Conservation (phyloP, 164 flowering plant genomes). For the Litsea cubeba region DNA sequence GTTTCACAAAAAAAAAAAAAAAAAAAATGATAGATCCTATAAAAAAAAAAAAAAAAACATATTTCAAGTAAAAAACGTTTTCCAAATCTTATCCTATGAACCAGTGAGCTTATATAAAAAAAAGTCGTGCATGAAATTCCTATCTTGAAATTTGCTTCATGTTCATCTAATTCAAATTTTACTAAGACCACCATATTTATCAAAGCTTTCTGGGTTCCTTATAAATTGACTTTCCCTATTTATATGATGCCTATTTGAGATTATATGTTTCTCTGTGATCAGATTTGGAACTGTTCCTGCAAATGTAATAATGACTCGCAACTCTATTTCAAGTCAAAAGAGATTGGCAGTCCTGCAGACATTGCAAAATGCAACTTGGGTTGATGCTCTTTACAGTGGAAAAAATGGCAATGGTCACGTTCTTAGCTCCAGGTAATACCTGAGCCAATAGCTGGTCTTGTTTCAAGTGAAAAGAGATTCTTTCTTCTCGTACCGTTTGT, state of each 20-base stretch:
- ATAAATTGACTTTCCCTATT: not conserved
- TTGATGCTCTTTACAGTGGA: slow-evolving; percentile 14
- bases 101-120: not conserved
- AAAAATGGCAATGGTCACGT: slow-evolving; percentile 15
- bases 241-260: not conserved
- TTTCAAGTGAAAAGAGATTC: not conserved
- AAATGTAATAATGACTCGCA: slow-evolving; percentile 31
- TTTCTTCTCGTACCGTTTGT: not conserved
- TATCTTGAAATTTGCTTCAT: no score
- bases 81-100: not conserved
- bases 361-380: slow-evolving; percentile 24
- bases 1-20: no score
- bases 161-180: no score
- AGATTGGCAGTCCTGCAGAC: slow-evolving; percentile 17
- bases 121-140: not conserved
- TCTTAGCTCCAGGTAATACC: slow-evolving; percentile 28
- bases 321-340: slow-evolving; percentile 24
- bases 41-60: no score
- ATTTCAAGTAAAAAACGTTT: no score
- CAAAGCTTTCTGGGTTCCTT: not conserved
- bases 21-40: no score
- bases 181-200: not conserved
- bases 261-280: slow-evolving; percentile 6
- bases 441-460: not conserved
- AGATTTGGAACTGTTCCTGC: slow-evolving; percentile 38